Evolutionary conservation across 2,329 filamentous ascomycete species (phyloP), one percentile per base, ranked within the genome.

Genomic region (Neofusicoccum sp.): DNA sequence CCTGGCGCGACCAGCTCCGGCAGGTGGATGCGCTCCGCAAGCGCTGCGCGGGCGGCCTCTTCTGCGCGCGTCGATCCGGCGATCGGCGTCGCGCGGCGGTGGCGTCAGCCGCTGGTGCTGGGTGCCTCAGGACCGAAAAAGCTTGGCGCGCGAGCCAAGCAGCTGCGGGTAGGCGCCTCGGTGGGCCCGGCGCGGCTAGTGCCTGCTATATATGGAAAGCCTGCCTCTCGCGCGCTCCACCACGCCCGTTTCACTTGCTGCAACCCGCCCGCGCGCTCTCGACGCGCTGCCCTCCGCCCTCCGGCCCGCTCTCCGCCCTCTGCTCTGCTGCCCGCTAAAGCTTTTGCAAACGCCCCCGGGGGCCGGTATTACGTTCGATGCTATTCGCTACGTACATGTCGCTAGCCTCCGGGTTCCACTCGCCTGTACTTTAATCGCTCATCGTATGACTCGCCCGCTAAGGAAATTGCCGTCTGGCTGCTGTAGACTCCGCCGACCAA

Each of bases 141-240:
- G 47, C 47, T 51, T 51, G 31, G 47, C 12, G 47, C 47, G 47
- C 47, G 47, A 51, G 47, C 47, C 20, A 51, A 51, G 47, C 31
- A 51, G 20, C 24, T 48, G 43, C 30, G 28, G 38, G 38, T 43
- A 54, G 51, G 51, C 51, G 51, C 51, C 51, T 54, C 36, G 16
- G 51, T 54, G 51, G 51, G 49, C 36, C 51, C 36, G 9, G 31
- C 31, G 36, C 51, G 20, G 24, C 36, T 48, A 34, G 31, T 30
- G 40, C 34, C 36, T 53, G 14, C 49, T 53, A 31, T 41, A 54
- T 54, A 54, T 33, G 36, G 51, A 54, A 43, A 4, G 20, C 33
- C 38, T 14, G 26, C 51, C 51, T 3, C 36, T 26, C 14, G 30
- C 48, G n/a, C 11, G 33, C 34, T 38, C 48, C 33, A 38, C 48